Percentiles rank a stretch among this genome's conserved stretches.
Evolutionary conservation across 2,329 filamentous ascomycete genomes (phyloP).

Genomic region (Biscogniauxia marginata): DNA sequence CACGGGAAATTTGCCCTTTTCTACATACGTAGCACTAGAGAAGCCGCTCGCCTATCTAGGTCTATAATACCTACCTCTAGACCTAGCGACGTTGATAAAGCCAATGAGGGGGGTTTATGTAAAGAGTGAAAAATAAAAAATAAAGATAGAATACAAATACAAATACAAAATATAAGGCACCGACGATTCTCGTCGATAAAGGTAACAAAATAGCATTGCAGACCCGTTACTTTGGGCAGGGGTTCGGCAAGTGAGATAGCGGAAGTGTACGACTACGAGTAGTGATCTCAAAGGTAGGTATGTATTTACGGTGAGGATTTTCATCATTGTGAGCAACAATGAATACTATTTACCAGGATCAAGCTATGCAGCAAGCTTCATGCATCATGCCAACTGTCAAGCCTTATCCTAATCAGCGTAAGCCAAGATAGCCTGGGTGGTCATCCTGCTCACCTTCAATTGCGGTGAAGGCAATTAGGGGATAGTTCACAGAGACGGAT

Average conservation of each 20-base stretch:
- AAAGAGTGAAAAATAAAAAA: not conserved
- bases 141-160: too few species aligned
- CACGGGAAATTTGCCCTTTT: not conserved
- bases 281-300: not conserved
- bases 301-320: not conserved
- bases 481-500: not conserved
- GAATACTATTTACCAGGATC: not conserved
- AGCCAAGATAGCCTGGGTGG: not conserved
- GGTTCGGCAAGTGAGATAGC: not conserved
- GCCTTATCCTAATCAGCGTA: not conserved
- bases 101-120: too few species aligned
- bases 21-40: not conserved
- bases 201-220: not conserved
- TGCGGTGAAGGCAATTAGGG: not conserved
- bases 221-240: not conserved
- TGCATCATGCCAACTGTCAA: not conserved
- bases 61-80: not conserved
- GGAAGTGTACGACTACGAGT: too few species aligned
- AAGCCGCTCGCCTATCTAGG: too few species aligned
- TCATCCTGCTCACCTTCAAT: not conserved
- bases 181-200: not conserved
- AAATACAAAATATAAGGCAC: too few species aligned
- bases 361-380: not conserved
- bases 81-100: not conserved
- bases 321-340: not conserved